phyloP scores from a whole-genome alignment of 2,329 filamentous ascomycete species.

The Scytalidium sp. region DNA sequence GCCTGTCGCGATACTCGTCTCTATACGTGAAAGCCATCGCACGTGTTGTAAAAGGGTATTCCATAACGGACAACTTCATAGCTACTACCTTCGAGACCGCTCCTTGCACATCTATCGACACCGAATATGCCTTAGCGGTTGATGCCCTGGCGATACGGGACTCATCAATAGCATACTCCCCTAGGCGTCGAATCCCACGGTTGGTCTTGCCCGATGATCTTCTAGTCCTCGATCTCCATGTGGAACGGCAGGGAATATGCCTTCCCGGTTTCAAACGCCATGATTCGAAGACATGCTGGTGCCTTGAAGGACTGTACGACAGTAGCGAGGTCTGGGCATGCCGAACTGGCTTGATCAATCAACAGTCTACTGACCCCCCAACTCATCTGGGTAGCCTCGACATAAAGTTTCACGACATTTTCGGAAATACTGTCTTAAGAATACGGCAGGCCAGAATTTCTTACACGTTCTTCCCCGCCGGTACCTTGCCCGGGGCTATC shows the following conservation, averaged over 20 bases:
- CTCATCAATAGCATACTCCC: not conserved
- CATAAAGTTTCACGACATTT: constrained; percentile 20
- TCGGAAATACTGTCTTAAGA: constrained; percentile 47
- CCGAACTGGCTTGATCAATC: not conserved
- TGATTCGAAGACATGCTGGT: constrained; percentile 25
- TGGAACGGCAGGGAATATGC: constrained; percentile 15
- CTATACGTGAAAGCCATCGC: not conserved
- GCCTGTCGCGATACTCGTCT: constrained; percentile 23
- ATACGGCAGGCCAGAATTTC: constrained; percentile 14
- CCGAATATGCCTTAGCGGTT: not conserved
- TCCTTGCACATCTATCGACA: not conserved
- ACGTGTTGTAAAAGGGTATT: not conserved
- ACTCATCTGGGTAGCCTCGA: not conserved
- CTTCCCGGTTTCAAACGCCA: constrained; percentile 20
- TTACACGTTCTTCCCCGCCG: constrained; percentile 9
- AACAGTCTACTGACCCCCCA: not conserved
- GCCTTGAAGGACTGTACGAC: constrained; percentile 20
- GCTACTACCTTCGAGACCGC: not conserved
- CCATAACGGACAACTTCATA: not conserved
- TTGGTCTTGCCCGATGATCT: constrained; percentile 48
- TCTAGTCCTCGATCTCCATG: constrained; percentile 30
- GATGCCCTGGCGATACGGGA: not conserved
- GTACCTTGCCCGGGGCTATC: constrained; percentile 2
- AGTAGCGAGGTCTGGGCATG: not conserved
- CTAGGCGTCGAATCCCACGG: not conserved